Conservation (phyloP, 768 basidiomycete genomes). For the Mycena capillaripes region DNA sequence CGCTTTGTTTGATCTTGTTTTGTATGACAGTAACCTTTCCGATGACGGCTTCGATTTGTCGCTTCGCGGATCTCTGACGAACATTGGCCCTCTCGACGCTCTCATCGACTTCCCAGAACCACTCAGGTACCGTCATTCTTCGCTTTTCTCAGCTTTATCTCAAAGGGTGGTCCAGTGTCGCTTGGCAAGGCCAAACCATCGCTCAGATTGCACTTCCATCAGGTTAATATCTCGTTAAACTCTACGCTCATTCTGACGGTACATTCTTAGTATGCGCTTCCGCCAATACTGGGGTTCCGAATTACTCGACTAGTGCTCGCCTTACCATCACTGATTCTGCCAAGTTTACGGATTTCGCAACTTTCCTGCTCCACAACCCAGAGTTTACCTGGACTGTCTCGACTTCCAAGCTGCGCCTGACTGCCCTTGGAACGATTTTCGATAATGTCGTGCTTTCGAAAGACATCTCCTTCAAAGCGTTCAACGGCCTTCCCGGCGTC, state of each 20-base stretch:
- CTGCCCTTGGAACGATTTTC: conserved; percentile 78
- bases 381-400: conserved; percentile 81
- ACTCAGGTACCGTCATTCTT: conserved; percentile 58
- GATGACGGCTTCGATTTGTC: conserved; percentile 75
- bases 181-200: conserved; percentile 74
- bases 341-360: conserved; percentile 77
- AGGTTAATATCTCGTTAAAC: conserved; percentile 50
- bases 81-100: conserved; percentile 78
- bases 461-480: conserved; percentile 74
- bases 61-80: conserved; percentile 71
- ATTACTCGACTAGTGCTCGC: conserved; percentile 66
- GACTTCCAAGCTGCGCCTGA: conserved; percentile 71
- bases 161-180: conserved; percentile 56
- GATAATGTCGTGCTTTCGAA: conserved; percentile 75
- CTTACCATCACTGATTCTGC: conserved; percentile 69
- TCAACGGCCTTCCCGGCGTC: conserved; percentile 78
- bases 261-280: conserved; percentile 70
- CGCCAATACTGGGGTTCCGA: conserved; percentile 75
- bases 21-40: conserved; percentile 58
- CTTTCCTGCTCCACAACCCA: conserved; percentile 72
- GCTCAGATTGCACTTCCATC: conserved; percentile 74
- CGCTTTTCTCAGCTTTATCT: neutral
- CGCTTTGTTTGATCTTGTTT: neutral
- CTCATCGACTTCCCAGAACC: conserved; percentile 76
- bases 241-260: neutral